Evolutionary conservation across 2,329 filamentous ascomycete species (phyloP), one percentile per base, ranked within the genome.

Genomic region (Apiospora malaysiana): DNA sequence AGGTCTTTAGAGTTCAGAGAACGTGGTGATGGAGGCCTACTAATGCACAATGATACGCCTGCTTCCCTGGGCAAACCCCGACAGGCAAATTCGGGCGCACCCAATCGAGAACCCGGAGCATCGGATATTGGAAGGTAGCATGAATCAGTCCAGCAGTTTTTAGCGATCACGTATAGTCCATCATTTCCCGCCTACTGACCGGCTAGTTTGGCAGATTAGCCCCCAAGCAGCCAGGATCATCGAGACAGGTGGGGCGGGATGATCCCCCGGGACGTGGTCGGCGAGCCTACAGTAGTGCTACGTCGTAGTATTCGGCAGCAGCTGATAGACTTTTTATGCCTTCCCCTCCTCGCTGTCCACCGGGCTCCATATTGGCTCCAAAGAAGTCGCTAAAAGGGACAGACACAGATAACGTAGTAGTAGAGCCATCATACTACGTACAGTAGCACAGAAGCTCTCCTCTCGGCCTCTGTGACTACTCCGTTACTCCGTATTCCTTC

Each of bases 21-120:
- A 16, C 25, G 14, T 59, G 16, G 51, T 9, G 16, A 63, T 40
- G 56, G 32, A 40, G 32, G 51, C 12, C 23, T 14, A 18, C 56
- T 40, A 63, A 63, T 63, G 56, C 56, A 40, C 51, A 32, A 59
- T 59, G 27, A 63, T 32, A 63, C 9, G n/a, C n/a, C 47, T 49
- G 14, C 14, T 27, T 16, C 49, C 49, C 49, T 32, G 27, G n/a
- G n/a, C n/a, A n/a, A n/a, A n/a, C n/a, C 25, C 14, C 27, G 6
- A 46, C 25, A 2, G 25, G 51, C 51, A 21, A 63, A 21, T n/a
- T 14, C 56, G 9, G 32, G 14, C 4, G 3, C 27, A 59, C 16
- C 51, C 51, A 59, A 59, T 59, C 7, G 27, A 3, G 32, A 8
- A 2, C 27, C 27, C 51, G 27, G 25, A 27, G 16, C 51, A 21